These are phyloP conservation scores for Smittium culicis DNA, from an alignment of 371 early-diverging fungal species.

Conservation along the genomic window DNA sequence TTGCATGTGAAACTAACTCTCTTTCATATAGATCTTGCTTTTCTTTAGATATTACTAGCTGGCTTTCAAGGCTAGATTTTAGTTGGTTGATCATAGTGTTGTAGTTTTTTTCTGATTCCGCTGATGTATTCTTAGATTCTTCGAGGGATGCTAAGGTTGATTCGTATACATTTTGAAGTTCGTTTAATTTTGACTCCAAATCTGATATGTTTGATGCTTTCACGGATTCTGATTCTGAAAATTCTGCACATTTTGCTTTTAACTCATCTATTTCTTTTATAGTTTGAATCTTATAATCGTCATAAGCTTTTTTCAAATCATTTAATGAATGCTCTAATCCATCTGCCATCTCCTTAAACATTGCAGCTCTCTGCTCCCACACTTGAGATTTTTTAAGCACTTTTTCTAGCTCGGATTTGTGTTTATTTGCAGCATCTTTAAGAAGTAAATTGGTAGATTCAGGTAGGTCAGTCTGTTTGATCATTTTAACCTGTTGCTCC, in stretches of 20 bases:
- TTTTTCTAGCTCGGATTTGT: conserved; percentile 13
- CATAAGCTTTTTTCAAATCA: conserved; percentile 15
- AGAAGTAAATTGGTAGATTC: background rate
- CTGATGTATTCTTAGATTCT: background rate
- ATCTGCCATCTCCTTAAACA: conserved; percentile 1
- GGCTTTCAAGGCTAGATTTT: conserved; percentile 18
- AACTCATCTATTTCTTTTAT: background rate
- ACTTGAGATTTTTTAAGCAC: background rate
- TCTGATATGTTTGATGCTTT: conserved; percentile 14
- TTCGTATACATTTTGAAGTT: background rate
- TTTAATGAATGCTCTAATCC: conserved; percentile 3
- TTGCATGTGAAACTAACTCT: conserved; percentile 39
- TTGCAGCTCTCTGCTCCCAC: conserved; percentile 11
- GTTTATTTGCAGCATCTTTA: background rate
- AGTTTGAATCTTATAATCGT: conserved; percentile 1
- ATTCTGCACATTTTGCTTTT: background rate
- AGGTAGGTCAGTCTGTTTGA: background rate
- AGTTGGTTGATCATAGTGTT: background rate
- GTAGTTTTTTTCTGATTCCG: background rate
- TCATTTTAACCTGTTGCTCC: conserved; percentile 23
- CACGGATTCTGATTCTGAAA: background rate
- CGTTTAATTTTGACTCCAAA: background rate
- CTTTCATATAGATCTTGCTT: conserved; percentile 41
- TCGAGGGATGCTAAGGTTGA: background rate
- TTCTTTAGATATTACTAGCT: conserved; percentile 23